These are phyloP conservation scores for Peronospora belbahrii DNA, from an alignment of 352 stramenopile species.

Conservation along the genomic window DNA sequence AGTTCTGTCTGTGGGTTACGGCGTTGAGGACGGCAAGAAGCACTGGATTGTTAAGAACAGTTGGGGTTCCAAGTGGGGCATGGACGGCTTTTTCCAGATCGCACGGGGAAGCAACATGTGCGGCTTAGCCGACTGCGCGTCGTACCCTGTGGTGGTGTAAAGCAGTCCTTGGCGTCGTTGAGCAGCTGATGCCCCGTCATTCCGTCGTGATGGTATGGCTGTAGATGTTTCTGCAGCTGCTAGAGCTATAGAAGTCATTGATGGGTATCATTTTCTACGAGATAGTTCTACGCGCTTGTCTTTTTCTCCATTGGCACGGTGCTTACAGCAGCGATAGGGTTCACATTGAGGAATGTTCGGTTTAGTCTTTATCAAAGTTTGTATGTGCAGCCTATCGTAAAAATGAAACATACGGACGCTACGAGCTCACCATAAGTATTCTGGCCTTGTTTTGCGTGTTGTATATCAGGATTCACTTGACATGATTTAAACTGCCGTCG, in stretches of 20 bases:
- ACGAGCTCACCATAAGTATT: neutral
- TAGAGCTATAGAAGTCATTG: too few species aligned
- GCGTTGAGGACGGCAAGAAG: conserved; percentile 77
- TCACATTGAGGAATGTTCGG: too few species aligned
- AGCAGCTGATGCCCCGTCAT: neutral
- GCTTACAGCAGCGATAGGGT: too few species aligned
- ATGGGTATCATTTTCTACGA: too few species aligned
- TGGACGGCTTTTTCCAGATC: conserved; percentile 94
- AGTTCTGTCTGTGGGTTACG: conserved; percentile 96
- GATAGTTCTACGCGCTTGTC: too few species aligned
- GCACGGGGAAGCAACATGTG: conserved; percentile 87
- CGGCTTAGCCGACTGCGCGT: conserved; percentile 79
- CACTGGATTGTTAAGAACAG: conserved; percentile 99
- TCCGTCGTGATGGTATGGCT: neutral
- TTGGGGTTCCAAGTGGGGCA: conserved; percentile 89
- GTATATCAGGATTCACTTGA: neutral
- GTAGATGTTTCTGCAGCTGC: neutral
- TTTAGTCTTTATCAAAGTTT: too few species aligned
- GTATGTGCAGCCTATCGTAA: too few species aligned
- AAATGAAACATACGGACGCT: too few species aligned
- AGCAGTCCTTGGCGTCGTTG: neutral
- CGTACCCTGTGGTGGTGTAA: conserved; percentile 72
- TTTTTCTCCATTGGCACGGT: too few species aligned
- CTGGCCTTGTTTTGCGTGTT: conserved; percentile 3
- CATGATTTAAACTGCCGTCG: conserved; percentile 17